Percentiles rank a stretch among this genome's conserved stretches.
phyloP scores from a whole-genome alignment of 768 basidiomycete species.

The Mycena alexandri region DNA sequence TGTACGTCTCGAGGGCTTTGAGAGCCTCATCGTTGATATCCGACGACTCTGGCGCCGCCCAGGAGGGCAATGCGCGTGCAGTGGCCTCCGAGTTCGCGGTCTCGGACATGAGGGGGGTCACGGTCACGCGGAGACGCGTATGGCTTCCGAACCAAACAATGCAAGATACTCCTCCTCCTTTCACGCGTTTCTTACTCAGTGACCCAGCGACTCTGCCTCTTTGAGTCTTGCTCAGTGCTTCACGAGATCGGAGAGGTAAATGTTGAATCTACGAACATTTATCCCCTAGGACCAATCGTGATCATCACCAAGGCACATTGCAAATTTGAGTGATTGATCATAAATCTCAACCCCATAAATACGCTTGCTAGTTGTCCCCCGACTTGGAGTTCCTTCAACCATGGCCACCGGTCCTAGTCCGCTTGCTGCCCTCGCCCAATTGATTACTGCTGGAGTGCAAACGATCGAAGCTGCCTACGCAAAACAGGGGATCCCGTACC shows the following conservation, averaged over 20 bases:
- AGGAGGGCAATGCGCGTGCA: constrained; percentile 49
- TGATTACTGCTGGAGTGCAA: constrained; percentile 41
- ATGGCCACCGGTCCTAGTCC: constrained; percentile 30
- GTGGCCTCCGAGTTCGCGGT: constrained; percentile 44
- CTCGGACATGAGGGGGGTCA: constrained; percentile 35
- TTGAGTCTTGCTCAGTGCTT: too few relatives aligned
- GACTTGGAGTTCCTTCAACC: constrained; percentile 4
- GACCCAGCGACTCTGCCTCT: too few relatives aligned
- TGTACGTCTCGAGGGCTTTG: constrained; percentile 86
- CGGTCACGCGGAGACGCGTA: constrained; percentile 1
- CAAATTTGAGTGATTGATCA: too few relatives aligned
- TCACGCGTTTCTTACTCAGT: too few relatives aligned
- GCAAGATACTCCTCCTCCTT: too few relatives aligned
- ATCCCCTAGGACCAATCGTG: too few relatives aligned
- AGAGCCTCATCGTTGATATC: constrained; percentile 63
- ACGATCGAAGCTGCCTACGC: constrained; percentile 41
- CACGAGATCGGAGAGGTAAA: too few relatives aligned
- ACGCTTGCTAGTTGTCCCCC: too few relatives aligned
- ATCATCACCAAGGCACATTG: too few relatives aligned
- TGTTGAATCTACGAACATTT: too few relatives aligned
- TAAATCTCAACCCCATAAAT: too few relatives aligned
- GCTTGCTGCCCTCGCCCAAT: constrained; percentile 35
- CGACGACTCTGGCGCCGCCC: constrained; percentile 46
- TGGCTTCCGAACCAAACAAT: too few relatives aligned
- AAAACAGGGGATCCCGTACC: constrained; percentile 40